Conservation (phyloP, 208 protist species). For the Crithidia thermophila region DNA sequence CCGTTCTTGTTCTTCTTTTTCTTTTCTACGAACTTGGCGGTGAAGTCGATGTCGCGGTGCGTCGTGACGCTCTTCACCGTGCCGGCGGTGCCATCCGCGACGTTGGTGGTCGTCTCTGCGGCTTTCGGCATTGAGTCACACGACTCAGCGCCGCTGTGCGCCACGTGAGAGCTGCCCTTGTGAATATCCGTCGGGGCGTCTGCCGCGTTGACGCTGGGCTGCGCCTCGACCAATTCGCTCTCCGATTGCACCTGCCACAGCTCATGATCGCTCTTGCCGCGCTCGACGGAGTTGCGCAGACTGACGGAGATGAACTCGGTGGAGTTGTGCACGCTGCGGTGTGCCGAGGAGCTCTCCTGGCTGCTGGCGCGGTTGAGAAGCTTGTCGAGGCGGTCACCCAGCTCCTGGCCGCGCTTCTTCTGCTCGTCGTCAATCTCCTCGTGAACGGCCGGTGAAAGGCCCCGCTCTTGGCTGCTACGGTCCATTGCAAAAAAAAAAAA, state of each 20-base stretch:
- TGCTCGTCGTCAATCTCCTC: not conserved
- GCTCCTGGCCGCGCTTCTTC: not conserved
- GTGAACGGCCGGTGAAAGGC: not conserved
- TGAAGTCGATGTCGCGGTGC: conserved; percentile 9
- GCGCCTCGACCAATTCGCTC: not conserved
- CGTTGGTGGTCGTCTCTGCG: not conserved
- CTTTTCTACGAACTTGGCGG: conserved; percentile 6
- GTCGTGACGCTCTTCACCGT: not conserved
- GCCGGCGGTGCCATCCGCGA: not conserved
- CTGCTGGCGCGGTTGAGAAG: not conserved
- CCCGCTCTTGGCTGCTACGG: not conserved
- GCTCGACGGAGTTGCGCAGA: not conserved
- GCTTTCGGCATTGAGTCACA: too few species aligned
- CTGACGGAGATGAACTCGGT: not conserved
- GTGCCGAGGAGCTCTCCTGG: not conserved
- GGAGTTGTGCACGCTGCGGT: not conserved
- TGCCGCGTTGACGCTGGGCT: too few species aligned
- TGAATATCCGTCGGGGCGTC: too few species aligned
- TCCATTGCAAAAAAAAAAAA: not conserved
- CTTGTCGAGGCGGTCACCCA: not conserved
- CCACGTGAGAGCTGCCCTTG: too few species aligned
- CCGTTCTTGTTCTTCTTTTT: not conserved
- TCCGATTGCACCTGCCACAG: not conserved
- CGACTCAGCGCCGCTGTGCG: too few species aligned
- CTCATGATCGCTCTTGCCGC: not conserved